phyloP scores from a whole-genome alignment of 768 basidiomycete species.

The Boletus subparvulus region DNA sequence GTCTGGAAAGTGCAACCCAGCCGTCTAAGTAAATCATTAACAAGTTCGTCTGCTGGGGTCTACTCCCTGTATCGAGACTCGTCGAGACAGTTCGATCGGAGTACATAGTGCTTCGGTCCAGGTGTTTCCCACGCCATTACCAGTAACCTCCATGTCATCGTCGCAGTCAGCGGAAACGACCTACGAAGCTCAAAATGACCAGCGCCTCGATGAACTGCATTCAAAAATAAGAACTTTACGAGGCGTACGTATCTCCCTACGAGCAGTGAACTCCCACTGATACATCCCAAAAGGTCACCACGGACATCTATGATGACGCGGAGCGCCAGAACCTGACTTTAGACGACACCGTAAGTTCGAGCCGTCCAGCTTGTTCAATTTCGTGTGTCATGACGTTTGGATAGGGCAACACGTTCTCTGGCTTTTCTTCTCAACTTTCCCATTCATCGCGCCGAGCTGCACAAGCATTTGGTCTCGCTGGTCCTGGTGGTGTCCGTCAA shows the following conservation, averaged over 20 bases:
- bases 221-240: conserved; percentile 80
- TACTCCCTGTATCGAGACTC: too few species aligned
- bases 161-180: conserved; percentile 58
- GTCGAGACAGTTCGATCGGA: background rate
- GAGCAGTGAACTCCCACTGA: background rate
- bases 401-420: conserved; percentile 65
- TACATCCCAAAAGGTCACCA: conserved; percentile 60
- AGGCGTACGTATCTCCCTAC: conserved; percentile 49
- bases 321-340: conserved; percentile 79
- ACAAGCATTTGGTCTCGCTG: conserved; percentile 67
- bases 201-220: conserved; percentile 78
- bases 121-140: conserved; percentile 21
- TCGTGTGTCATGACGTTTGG: background rate
- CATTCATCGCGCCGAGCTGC: conserved; percentile 69
- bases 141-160: conserved; percentile 32
- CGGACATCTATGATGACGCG: conserved; percentile 81
- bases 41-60: too few species aligned
- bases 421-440: conserved; percentile 59
- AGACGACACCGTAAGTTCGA: conserved; percentile 64
- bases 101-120: too few species aligned
- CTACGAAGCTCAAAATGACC: conserved; percentile 85
- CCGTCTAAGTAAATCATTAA: too few species aligned
- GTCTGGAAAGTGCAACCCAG: too few species aligned
- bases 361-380: background rate
- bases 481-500: conserved; percentile 52